Conservation (phyloP, 371 early-diverging fungal species). For the Mycotypha africana region DNA sequence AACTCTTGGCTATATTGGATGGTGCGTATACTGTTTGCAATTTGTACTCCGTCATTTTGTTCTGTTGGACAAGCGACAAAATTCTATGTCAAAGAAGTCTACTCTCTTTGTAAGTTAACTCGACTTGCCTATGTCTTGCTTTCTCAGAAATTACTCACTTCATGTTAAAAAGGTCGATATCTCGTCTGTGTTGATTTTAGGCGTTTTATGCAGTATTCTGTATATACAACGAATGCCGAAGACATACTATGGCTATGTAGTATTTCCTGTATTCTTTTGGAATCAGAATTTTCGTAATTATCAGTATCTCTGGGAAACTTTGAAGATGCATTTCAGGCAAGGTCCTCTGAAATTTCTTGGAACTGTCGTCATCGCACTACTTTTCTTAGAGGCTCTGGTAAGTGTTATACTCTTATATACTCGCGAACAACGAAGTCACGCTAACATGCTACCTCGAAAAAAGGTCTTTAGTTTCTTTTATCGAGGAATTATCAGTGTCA, state of each 20-base stretch:
- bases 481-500: slow-evolving; percentile 54
- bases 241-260: slow-evolving; percentile 81
- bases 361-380: slow-evolving; percentile 34
- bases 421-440: too few species aligned
- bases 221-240: slow-evolving; percentile 70
- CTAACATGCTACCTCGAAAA: too few species aligned
- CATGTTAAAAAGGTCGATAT: slow-evolving; percentile 43
- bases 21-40: slow-evolving; percentile 81
- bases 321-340: slow-evolving; percentile 14
- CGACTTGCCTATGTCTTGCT: too few species aligned
- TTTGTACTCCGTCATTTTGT: slow-evolving; percentile 60
- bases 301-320: slow-evolving; percentile 17
- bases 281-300: slow-evolving; percentile 47
- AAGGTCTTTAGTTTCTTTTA: slow-evolving; percentile 77
- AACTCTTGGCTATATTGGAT: slow-evolving; percentile 87
- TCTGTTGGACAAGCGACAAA: background rate
- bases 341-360: slow-evolving; percentile 5
- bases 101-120: slow-evolving; percentile 3
- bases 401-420: too few species aligned
- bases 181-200: slow-evolving; percentile 33
- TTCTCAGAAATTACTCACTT: too few species aligned
- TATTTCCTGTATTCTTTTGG: slow-evolving; percentile 89
- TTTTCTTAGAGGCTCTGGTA: slow-evolving; percentile 68
- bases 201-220: slow-evolving; percentile 43
- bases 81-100: slow-evolving; percentile 1